Evolutionary conservation across 2,329 filamentous ascomycete species (phyloP).

Genomic region (Alternaria metachromatica): DNA sequence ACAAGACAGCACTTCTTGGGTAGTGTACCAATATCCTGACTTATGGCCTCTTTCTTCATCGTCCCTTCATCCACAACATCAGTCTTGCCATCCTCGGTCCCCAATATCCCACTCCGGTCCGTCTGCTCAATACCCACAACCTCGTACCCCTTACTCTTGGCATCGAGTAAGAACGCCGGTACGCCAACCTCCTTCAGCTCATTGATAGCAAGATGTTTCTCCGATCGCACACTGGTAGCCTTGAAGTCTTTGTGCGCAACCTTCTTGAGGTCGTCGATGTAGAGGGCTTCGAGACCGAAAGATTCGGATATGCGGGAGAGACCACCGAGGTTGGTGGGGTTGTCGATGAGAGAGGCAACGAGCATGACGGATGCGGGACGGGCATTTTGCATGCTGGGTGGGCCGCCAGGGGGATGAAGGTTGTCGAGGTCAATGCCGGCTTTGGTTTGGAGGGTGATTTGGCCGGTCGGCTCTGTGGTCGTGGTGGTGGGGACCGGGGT

Average conservation of each 20-base stretch:
- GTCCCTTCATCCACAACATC: background rate
- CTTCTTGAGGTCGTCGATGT: constrained; percentile 52
- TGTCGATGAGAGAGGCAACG: constrained; percentile 59
- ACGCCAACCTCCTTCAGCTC: constrained; percentile 43
- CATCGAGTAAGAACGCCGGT: constrained; percentile 48
- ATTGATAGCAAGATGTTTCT: constrained; percentile 57
- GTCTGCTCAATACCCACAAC: constrained; percentile 64
- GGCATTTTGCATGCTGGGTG: constrained; percentile 25
- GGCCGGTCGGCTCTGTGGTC: background rate
- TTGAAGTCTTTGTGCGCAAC: constrained; percentile 57
- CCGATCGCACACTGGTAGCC: constrained; percentile 57
- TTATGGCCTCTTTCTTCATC: background rate
- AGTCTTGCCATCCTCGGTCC: constrained; percentile 25
- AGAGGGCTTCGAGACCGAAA: constrained; percentile 56
- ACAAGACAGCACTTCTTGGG: constrained; percentile 54
- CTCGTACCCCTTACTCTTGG: constrained; percentile 56
- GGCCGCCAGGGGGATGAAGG: constrained; percentile 26
- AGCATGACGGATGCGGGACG: constrained; percentile 52
- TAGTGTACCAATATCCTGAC: constrained; percentile 30
- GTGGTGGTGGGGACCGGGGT: background rate
- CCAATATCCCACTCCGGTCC: constrained; percentile 56
- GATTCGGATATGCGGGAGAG: constrained; percentile 60
- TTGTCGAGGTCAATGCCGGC: constrained; percentile 52
- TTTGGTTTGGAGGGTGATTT: constrained; percentile 59
- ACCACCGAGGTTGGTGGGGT: constrained; percentile 59